Percentiles rank a stretch among this genome's conserved stretches.
Conservation (phyloP, 805 yeast genomes). For the Yamadazyma sp. region DNA sequence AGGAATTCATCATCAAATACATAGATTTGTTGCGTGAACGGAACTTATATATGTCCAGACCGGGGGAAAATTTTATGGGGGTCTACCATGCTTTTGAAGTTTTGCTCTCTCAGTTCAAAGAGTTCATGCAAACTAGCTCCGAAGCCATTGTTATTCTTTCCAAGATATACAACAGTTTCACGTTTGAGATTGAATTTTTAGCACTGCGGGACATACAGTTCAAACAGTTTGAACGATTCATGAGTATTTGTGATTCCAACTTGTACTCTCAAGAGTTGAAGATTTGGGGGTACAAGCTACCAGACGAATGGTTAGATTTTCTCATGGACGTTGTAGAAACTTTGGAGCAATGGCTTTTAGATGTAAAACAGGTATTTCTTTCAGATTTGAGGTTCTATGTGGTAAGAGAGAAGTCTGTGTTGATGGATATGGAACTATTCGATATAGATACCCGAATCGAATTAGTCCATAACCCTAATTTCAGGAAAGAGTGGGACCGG, state of each 20-base stretch:
- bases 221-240: conserved; percentile 5
- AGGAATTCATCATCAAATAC: conserved; percentile 8
- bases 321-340: neutral
- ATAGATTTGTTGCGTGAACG: conserved; percentile 7
- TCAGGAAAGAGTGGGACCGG: neutral
- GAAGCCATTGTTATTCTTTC: conserved; percentile 10
- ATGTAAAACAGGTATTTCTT: neutral
- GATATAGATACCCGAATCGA: neutral
- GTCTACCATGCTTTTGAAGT: neutral
- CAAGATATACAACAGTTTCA: conserved; percentile 2
- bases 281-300: conserved; percentile 9
- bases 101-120: neutral
- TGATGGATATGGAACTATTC: neutral
- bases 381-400: conserved; percentile 1
- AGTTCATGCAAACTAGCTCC: conserved; percentile 5
- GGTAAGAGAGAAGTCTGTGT: neutral
- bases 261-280: conserved; percentile 11
- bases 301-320: conserved; percentile 11
- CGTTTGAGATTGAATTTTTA: conserved; percentile 10
- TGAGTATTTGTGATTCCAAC: conserved; percentile 4
- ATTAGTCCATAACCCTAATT: neutral
- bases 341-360: neutral
- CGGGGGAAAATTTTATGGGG: conserved; percentile 9
- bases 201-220: conserved; percentile 1
- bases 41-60: conserved; percentile 1